Evolutionary conservation across 176 grass and related monocot genomes (phyloP).

Genomic region (Themeda triandra): DNA sequence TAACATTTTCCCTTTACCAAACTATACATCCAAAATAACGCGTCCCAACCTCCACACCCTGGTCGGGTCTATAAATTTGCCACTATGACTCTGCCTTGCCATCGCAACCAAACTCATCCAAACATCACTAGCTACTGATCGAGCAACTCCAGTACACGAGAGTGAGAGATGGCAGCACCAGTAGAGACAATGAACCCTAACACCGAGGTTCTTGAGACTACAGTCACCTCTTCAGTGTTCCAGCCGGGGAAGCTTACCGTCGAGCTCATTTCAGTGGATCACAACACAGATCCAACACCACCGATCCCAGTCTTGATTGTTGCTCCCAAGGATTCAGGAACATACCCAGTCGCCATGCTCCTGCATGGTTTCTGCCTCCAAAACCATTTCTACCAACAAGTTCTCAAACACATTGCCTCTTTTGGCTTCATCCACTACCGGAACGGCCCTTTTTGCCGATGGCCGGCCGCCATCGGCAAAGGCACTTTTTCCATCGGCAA

Average conservation of each 20-base stretch:
- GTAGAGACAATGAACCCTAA: not conserved
- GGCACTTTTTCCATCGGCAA: too few species aligned
- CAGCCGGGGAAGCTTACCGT: slow-evolving; percentile 8
- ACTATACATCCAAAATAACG: too few species aligned
- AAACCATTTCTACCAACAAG: slow-evolving; percentile 36
- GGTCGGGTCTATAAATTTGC: slow-evolving; percentile 4
- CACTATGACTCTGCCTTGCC: not conserved
- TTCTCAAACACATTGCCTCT: slow-evolving; percentile 46
- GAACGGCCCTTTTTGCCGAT: too few species aligned
- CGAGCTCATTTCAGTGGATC: slow-evolving; percentile 21
- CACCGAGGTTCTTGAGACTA: not conserved
- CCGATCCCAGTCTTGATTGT: slow-evolving; percentile 34
- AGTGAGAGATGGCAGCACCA: slow-evolving; percentile 14
- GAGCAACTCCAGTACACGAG: not conserved
- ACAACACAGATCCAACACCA: not conserved
- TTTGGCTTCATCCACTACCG: slow-evolving; percentile 64
- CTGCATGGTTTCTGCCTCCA: slow-evolving; percentile 53
- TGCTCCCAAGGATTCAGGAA: slow-evolving; percentile 37
- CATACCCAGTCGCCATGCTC: slow-evolving; percentile 45
- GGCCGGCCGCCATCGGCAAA: too few species aligned
- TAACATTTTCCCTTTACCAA: not conserved
- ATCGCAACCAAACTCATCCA: not conserved
- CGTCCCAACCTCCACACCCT: too few species aligned
- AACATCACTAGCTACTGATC: not conserved
- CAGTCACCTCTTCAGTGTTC: slow-evolving; percentile 23